Base-by-base conservation (phyloP, 257 asterid species). In the Nicotiana paniculata region DNA sequence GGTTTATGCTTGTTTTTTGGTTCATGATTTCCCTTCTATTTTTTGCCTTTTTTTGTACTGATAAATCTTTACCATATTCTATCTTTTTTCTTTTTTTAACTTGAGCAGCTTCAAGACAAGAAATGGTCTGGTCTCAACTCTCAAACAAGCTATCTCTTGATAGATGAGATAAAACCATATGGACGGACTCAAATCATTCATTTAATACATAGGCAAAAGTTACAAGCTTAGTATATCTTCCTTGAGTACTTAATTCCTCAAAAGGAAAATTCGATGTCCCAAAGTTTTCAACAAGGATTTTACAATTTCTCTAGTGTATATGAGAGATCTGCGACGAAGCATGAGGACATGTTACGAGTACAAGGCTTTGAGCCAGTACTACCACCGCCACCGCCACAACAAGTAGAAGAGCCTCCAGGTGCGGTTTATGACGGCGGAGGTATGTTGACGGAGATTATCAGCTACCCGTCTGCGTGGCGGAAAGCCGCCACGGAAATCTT, bases 391-490 rank as follows among this genome's bases (percentile, higher is more conserved):
- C 81, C 59, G 48, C 83, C 68, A 33, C 77, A 17, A 46, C 88
- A 85, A 81, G 86, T 84, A 26, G 53, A 83, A 33, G 77, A 53
- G 65, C 85, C 58, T 59, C 57, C 83, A 1, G 87, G 51, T 32
- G 81, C 48, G 10, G 90, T 85, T 68, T 89, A 89, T 81, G 24
- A 82, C 77, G 91, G 89, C 5, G 90, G 89, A 4, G 92, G 90
- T 77, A 91, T 88, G 92, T 57, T 89, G 83, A 83, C 93, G 5
- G 96, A 90, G 88, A 82, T 88, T 54, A 65, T 90, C 6, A 88
- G 85, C 84, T 83, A 70, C 18, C 86, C 88, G 10, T 58, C 82
- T 35, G 82, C 33, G 62, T 89, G 91, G 87, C 84, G 85, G 66
- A 90, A 86, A 83, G 16, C 88, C 6, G 81, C 66, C 72, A 74